Conservation (phyloP, 2,329 filamentous ascomycete species). For the Trichoderma citrinoviride region DNA sequence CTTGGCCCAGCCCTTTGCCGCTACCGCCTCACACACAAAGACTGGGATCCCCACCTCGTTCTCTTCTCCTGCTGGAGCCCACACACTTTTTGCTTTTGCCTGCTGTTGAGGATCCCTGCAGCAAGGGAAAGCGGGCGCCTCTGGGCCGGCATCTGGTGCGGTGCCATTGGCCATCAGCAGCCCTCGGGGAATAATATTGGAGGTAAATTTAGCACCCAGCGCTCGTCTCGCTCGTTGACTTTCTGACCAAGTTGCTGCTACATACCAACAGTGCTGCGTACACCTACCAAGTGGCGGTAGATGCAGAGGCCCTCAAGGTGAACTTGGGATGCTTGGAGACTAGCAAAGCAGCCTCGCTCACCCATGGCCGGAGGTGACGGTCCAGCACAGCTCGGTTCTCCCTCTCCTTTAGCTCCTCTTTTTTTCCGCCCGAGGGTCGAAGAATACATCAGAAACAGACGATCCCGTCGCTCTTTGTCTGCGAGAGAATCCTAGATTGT, state of each 20-base stretch:
- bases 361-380: background rate
- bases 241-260: too few relatives aligned
- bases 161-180: conserved; percentile 24
- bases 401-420: background rate
- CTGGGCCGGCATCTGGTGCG: conserved; percentile 11
- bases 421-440: background rate
- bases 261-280: too few relatives aligned
- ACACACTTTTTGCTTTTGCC: conserved; percentile 15
- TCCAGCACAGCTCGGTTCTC: background rate
- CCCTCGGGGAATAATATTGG: conserved; percentile 13
- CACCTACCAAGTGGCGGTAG: too few relatives aligned
- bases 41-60: conserved; percentile 19
- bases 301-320: too few relatives aligned
- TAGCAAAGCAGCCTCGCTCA: background rate
- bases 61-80: conserved; percentile 14
- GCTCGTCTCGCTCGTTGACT: background rate
- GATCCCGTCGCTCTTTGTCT: background rate
- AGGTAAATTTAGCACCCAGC: conserved; percentile 9
- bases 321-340: conserved; percentile 7
- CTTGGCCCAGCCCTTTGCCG: conserved; percentile 13
- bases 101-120: conserved; percentile 28
- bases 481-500: background rate
- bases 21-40: conserved; percentile 17
- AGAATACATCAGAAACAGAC: background rate
- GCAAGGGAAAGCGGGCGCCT: conserved; percentile 23